phyloP scores from a whole-genome alignment of 805 yeast genomes.

The Candida nonsorbophila region DNA sequence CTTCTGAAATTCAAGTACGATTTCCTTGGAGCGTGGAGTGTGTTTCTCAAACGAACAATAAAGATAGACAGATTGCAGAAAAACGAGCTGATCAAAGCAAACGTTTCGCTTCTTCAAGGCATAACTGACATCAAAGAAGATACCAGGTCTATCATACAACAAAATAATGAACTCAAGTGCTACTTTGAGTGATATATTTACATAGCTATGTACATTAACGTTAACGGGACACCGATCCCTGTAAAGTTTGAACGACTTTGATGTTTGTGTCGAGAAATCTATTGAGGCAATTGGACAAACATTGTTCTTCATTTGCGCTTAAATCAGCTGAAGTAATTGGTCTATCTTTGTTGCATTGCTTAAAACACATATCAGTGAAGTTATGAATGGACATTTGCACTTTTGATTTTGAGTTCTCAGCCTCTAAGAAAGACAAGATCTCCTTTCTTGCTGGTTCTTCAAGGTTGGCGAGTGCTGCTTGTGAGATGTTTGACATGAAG shows the following conservation, averaged over 20 bases:
- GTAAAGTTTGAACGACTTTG: conserved; percentile 62
- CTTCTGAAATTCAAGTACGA: conserved; percentile 25
- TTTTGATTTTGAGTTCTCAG: conserved; percentile 81
- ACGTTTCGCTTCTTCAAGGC: too few relatives aligned
- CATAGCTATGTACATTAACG: neutral
- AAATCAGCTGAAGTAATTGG: conserved; percentile 46
- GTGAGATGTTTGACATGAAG: conserved; percentile 30
- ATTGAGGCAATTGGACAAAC: conserved; percentile 77
- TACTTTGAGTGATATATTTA: too few relatives aligned
- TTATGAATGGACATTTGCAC: conserved; percentile 82
- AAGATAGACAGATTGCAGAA: too few relatives aligned
- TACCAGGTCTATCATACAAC: too few relatives aligned
- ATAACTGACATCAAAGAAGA: too few relatives aligned
- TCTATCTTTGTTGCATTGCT: conserved; percentile 60
- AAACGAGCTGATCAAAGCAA: too few relatives aligned
- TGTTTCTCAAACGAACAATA: too few relatives aligned
- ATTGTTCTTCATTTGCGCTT: conserved; percentile 56
- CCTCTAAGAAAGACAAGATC: conserved; percentile 67
- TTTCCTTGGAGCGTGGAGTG: conserved; percentile 31
- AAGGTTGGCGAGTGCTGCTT: conserved; percentile 29
- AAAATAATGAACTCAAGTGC: too few relatives aligned
- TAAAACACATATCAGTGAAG: conserved; percentile 88
- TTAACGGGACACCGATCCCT: conserved; percentile 18
- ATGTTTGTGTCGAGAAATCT: conserved; percentile 85
- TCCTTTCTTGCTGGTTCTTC: conserved; percentile 74